These are phyloP conservation scores for Grosmannia penicillata DNA, from an alignment of 2,329 filamentous ascomycete genomes.

Conservation along the genomic window DNA sequence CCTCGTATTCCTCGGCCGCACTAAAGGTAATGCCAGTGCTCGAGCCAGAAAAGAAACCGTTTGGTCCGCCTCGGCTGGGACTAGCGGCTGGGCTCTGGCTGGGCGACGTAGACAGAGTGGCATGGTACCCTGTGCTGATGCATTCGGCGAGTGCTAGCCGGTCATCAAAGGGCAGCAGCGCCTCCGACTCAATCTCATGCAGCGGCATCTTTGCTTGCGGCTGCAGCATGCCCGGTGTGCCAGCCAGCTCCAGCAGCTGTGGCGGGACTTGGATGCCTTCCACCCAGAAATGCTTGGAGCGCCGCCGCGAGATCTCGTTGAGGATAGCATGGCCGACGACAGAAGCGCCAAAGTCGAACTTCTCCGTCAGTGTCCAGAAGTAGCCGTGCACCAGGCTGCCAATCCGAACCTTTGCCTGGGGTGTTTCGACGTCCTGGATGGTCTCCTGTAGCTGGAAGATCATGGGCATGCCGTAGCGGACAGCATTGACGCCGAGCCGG, in stretches of 20 bases:
- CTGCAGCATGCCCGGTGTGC: constrained; percentile 30
- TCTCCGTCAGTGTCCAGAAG: constrained; percentile 64
- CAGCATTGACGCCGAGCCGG: constrained; percentile 70
- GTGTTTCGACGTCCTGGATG: constrained; percentile 50
- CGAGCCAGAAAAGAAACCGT: not conserved
- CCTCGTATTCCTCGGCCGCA: constrained; percentile 19
- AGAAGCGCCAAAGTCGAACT: constrained; percentile 61
- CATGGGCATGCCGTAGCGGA: constrained; percentile 71
- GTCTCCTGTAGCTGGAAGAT: constrained; percentile 78
- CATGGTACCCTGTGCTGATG: constrained; percentile 57
- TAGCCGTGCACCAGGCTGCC: constrained; percentile 82
- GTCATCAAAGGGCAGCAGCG: constrained; percentile 62
- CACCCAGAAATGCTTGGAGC: constrained; percentile 65
- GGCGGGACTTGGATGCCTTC: constrained; percentile 59
- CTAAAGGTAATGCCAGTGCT: not conserved
- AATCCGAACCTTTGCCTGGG: constrained; percentile 60
- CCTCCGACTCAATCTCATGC: constrained; percentile 43
- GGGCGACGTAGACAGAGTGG: constrained; percentile 37
- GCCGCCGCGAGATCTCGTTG: constrained; percentile 61
- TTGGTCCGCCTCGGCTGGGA: constrained; percentile 38
- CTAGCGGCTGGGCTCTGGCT: constrained; percentile 56
- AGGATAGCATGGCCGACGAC: constrained; percentile 56
- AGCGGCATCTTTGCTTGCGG: constrained; percentile 30
- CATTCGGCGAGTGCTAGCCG: constrained; percentile 56
- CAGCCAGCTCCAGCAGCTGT: constrained; percentile 45